Percentiles rank a stretch among this genome's conserved stretches.
These are phyloP conservation scores for Paramecium sexaurelia DNA, from an alignment of 73 alveolate genomes.

Conservation along the genomic window DNA sequence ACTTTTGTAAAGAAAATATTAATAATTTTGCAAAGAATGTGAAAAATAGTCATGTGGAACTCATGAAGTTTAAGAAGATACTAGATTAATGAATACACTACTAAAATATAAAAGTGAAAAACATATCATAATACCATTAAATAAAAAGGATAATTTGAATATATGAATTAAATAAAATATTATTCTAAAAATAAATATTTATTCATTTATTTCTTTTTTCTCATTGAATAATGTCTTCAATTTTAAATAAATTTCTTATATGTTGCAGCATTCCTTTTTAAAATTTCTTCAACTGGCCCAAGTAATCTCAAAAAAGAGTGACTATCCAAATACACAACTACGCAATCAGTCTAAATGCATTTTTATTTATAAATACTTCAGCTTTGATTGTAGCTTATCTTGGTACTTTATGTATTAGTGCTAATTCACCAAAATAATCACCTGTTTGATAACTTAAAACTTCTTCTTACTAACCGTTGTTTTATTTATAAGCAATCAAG, in stretches of 20 bases:
- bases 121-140: background rate
- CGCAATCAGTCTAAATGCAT: constrained; percentile 69
- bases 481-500: constrained; percentile 80
- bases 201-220: background rate
- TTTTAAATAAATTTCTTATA: constrained; percentile 63
- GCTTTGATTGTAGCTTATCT: constrained; percentile 94
- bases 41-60: background rate
- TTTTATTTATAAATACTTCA: constrained; percentile 53
- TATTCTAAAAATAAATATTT: too few relatives aligned
- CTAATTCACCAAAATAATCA: constrained; percentile 96
- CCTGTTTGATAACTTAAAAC: constrained; percentile 84
- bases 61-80: background rate
- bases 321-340: constrained; percentile 70
- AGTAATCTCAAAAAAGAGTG: constrained; percentile 75
- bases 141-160: background rate
- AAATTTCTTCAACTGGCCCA: constrained; percentile 80
- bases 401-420: constrained; percentile 90
- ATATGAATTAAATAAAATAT: background rate
- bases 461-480: constrained; percentile 77
- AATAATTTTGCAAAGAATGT: background rate
- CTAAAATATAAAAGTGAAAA: background rate
- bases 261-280: constrained; percentile 73
- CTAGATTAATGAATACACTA: background rate
- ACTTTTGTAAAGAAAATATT: background rate
- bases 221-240: background rate